Percentiles rank a stretch among this genome's conserved stretches.
These are phyloP conservation scores for Fusarium aywerte DNA, from an alignment of 2,329 filamentous ascomycete species.

Conservation along the genomic window DNA sequence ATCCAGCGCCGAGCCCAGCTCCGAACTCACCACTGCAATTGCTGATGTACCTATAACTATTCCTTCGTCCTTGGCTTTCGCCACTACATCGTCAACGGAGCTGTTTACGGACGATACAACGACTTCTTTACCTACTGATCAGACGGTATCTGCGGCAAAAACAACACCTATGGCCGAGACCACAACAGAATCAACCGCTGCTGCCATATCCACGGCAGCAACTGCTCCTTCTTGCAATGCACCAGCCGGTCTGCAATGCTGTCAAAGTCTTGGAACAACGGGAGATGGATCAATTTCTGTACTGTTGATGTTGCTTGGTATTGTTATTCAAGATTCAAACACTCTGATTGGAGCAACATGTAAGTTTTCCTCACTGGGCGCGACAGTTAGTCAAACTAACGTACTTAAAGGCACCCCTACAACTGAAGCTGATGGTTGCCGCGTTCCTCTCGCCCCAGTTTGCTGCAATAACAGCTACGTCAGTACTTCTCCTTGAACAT, in stretches of 20 bases:
- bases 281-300: background rate
- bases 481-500: too few species aligned
- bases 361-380: fast-evolving
- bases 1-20: background rate
- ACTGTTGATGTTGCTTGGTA: background rate
- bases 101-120: background rate
- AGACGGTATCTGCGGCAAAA: background rate
- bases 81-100: background rate
- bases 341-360: background rate
- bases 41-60: too few species aligned
- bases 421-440: fast-evolving
- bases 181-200: background rate
- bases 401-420: background rate
- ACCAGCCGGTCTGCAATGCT: background rate
- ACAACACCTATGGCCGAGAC: background rate
- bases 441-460: background rate
- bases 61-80: background rate
- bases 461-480: background rate
- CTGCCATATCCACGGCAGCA: background rate
- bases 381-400: background rate
- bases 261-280: background rate
- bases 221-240: background rate
- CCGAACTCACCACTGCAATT: background rate
- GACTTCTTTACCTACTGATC: fast-evolving
- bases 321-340: background rate